phyloP scores from a whole-genome alignment of 2,329 filamentous ascomycete genomes.

The Diaporthe sp. region DNA sequence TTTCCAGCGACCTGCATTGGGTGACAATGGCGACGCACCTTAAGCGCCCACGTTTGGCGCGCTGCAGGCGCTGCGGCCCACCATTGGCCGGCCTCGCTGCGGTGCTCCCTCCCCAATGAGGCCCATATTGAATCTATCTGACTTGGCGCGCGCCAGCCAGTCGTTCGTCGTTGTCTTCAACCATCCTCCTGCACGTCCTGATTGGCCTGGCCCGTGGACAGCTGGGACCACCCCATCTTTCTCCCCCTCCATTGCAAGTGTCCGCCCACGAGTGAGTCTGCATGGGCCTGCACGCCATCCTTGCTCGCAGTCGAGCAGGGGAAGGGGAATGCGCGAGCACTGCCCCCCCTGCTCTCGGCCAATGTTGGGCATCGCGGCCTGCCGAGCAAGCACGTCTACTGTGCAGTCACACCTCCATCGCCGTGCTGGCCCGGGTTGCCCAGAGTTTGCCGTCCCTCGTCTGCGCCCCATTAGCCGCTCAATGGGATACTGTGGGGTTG shows the following conservation, averaged over 20 bases:
- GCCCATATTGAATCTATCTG: slow-evolving; percentile 24
- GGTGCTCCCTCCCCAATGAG: slow-evolving; percentile 12
- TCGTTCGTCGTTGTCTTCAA: slow-evolving; percentile 24
- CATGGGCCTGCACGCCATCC: slow-evolving; percentile 28
- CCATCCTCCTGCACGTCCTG: slow-evolving; percentile 19
- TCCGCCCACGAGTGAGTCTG: slow-evolving; percentile 11
- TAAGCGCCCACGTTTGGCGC: slow-evolving; percentile 34
- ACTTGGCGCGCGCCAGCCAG: slow-evolving; percentile 37
- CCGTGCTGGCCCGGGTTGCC: slow-evolving; percentile 26
- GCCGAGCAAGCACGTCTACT: slow-evolving; percentile 14
- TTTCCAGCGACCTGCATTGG: slow-evolving; percentile 25
- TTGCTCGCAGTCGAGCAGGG: slow-evolving; percentile 11
- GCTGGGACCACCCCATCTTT: slow-evolving; percentile 15
- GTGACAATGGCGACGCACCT: slow-evolving; percentile 31
- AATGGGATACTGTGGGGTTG: slow-evolving; percentile 27
- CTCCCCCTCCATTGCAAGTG: not conserved
- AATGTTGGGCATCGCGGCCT: slow-evolving; percentile 29
- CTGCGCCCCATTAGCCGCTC: slow-evolving; percentile 33
- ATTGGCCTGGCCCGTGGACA: slow-evolving; percentile 32
- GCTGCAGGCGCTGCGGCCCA: slow-evolving; percentile 15
- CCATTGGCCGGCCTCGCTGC: slow-evolving; percentile 30
- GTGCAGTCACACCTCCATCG: slow-evolving; percentile 33
- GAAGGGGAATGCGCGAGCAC: too few relatives aligned
- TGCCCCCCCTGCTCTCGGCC: slow-evolving; percentile 19
- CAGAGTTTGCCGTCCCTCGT: not conserved